Evolutionary conservation across 2,329 filamentous ascomycete genomes (phyloP), one percentile per base, ranked within the genome.

Genomic region (Neonectria neomacrospora): DNA sequence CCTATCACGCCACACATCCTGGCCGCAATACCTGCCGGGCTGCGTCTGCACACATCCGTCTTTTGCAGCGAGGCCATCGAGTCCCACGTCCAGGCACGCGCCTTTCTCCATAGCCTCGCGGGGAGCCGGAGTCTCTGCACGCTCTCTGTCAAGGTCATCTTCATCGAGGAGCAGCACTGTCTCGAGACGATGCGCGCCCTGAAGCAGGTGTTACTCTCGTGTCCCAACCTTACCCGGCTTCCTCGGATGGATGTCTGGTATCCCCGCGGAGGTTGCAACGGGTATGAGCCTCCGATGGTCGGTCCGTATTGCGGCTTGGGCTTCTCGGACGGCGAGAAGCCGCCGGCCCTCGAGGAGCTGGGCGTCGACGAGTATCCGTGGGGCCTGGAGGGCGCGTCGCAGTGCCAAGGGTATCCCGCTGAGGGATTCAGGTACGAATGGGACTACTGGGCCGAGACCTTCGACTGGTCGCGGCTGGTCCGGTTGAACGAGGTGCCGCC

Each of bases 381-480:
- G 63, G 63, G 59, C 1, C 3, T 45, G 3, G 32, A 50, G 47
- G 55, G 41, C 23, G 23, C 2, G 1, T 26, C 12, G 1, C 34
- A 39, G 5, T 52, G 23, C 22, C 54, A 51, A n/a, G 59, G 63
- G 2, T 65, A 65, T 54, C 8, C 34, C 14, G 42, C 7, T 3
- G 14, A 41, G 18, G 56, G 20, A 26, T 26, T 26, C 23, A 26
- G 6, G 7, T n/a, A 47, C 6, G 52, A 60, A n/a, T 39, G 47
- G 56, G 10, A 50, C 2, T 42, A 42, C 42, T 66, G 63, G 63
- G 48, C 48, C 4, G 14, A 54, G 2, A 28, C 2, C 3, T 63
- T 66, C 23, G 63, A 63, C 18, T 66, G 63, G 60, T 66, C 63
- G 16, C 56, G 18, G 3, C 20, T 66, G 32, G 48, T 42, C 3